phyloP scores from a whole-genome alignment of 2,329 filamentous ascomycete species.

The Aspergillus chevalieri region DNA sequence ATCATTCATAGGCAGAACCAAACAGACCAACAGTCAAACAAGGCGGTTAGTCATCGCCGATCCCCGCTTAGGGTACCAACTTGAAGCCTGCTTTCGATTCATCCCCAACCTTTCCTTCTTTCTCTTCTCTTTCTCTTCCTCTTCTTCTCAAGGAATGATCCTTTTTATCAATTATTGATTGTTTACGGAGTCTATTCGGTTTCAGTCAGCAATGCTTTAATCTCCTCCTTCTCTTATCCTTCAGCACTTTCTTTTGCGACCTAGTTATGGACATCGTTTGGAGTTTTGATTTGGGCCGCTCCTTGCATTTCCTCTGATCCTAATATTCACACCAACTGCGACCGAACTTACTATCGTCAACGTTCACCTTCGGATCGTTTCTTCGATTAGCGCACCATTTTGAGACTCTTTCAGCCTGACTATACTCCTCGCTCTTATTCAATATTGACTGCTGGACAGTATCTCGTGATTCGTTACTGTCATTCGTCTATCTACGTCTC shows the following conservation, averaged over 20 bases:
- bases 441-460: constrained; percentile 31
- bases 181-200: constrained; percentile 8
- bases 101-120: constrained; percentile 5
- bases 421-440: constrained; percentile 10
- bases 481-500: constrained; percentile 11
- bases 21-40: neutral
- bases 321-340: constrained; percentile 10
- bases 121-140: constrained; percentile 5
- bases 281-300: constrained; percentile 10
- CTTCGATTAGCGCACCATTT: neutral
- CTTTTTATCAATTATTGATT: constrained; percentile 14
- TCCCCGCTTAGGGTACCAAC: constrained; percentile 15
- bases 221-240: constrained; percentile 4
- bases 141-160: constrained; percentile 3
- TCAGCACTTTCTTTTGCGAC: constrained; percentile 4
- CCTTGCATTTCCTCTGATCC: constrained; percentile 9
- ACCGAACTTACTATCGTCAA: neutral
- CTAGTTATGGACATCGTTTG: constrained; percentile 15
- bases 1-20: neutral
- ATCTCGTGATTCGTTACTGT: constrained; percentile 14
- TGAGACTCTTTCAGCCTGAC: neutral
- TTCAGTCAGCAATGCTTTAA: neutral
- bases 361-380: neutral
- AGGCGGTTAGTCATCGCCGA: constrained; percentile 16
- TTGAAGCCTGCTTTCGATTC: constrained; percentile 1